These are phyloP conservation scores for Aspergillus fructus DNA, from an alignment of 2,329 filamentous ascomycete species.

Conservation along the genomic window DNA sequence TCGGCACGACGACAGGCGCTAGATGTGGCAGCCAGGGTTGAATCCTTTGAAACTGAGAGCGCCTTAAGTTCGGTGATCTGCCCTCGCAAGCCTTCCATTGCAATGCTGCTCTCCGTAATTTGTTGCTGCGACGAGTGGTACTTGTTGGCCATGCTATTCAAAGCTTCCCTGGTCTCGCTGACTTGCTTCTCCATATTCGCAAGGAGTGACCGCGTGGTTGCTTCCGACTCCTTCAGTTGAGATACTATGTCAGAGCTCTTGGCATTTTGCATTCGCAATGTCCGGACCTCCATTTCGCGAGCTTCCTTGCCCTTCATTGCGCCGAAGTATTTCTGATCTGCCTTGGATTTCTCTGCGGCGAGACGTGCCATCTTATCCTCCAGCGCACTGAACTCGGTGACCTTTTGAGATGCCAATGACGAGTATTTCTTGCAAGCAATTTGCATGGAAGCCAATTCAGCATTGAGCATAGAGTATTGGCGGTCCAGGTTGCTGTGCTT, in stretches of 20 bases:
- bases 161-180: constrained; percentile 75
- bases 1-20: constrained; percentile 61
- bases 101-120: constrained; percentile 66
- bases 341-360: constrained; percentile 87
- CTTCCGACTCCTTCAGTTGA: constrained; percentile 87
- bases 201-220: constrained; percentile 70
- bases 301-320: constrained; percentile 92
- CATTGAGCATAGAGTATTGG: constrained; percentile 80
- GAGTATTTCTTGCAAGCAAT: constrained; percentile 88
- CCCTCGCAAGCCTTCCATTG: constrained; percentile 68
- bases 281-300: constrained; percentile 74
- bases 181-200: constrained; percentile 89
- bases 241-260: constrained; percentile 93
- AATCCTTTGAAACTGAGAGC: constrained; percentile 73
- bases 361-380: constrained; percentile 77
- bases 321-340: constrained; percentile 96
- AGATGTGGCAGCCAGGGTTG: constrained; percentile 63
- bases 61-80: constrained; percentile 77
- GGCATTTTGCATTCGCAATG: constrained; percentile 75
- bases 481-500: constrained; percentile 74
- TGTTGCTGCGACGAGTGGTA: constrained; percentile 74
- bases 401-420: constrained; percentile 79
- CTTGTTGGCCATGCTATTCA: constrained; percentile 68
- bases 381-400: constrained; percentile 69
- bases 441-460: constrained; percentile 85